phyloP scores from a whole-genome alignment of 176 grass and related monocot species.

The Oryza meyeriana region DNA sequence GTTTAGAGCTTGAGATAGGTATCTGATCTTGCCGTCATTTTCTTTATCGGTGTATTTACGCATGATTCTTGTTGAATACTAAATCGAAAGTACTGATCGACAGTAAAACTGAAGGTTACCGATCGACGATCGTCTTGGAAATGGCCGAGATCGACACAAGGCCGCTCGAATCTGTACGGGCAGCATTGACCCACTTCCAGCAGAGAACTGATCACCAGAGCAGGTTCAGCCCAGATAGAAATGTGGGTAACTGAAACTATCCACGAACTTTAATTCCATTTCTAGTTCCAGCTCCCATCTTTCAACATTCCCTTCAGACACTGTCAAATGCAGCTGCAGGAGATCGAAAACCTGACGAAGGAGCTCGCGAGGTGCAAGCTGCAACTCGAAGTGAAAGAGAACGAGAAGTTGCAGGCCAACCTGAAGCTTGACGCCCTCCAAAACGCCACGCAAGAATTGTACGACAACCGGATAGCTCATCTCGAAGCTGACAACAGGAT shows the following conservation, averaged over 20 bases:
- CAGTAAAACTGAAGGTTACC: not conserved
- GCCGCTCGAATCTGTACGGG: constrained; percentile 36
- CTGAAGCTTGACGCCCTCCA: constrained; percentile 15
- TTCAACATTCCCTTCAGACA: not conserved
- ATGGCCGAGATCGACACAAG: constrained; percentile 55
- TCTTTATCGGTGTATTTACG: not conserved
- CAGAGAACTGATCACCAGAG: constrained; percentile 19
- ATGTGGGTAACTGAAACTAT: not conserved
- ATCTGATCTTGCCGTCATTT: not conserved
- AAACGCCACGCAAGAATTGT: constrained; percentile 20
- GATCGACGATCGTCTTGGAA: not conserved
- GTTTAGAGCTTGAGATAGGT: not conserved
- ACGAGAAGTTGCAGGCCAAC: constrained; percentile 1
- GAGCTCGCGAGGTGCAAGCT: constrained; percentile 44
- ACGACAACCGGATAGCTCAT: constrained; percentile 6
- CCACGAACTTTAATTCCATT: not conserved
- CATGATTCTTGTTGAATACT: not conserved
- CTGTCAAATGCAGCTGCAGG: constrained; percentile 23
- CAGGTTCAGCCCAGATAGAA: constrained; percentile 28
- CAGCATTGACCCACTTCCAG: constrained; percentile 33
- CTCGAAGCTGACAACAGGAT: constrained; percentile 14
- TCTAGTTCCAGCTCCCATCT: not conserved
- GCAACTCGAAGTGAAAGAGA: constrained; percentile 41
- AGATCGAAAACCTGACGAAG: not conserved
- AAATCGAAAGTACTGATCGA: not conserved